Base-by-base conservation (phyloP, 73 alveolate species). In the Blepharisma japonicum region DNA sequence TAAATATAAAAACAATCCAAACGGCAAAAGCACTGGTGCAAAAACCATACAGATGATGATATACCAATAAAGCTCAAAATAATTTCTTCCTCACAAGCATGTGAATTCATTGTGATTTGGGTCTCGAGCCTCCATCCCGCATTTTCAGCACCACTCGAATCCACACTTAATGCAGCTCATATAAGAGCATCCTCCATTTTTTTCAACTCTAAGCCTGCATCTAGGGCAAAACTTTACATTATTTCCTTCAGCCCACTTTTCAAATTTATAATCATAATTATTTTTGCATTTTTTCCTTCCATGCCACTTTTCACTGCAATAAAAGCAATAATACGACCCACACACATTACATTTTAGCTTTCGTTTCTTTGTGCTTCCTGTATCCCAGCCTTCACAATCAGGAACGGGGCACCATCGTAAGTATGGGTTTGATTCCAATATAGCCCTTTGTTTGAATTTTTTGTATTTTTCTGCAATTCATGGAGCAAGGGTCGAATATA, bases 111-210 rank as follows among this genome's bases (percentile, higher is more conserved):
- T 14, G 23, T 53, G n/a, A 53, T 11, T 20, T 14, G n/a, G 23
- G 23, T 53, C 27, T 20, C 23, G 6, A 53, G 3, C 23, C 20
- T 79, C 47, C 46, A 55, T 42, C 56, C 81, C 55, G 48, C 88
- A 81, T 18, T 54, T 32, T 71, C 83, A 81, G 68, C 88, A 81
- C 27, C 68, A 81, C 11, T 81, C 86, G 49, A 76, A 77, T 14
- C 20, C 32, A 49, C 88, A 81, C 61, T 46, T 79, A 11, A 61
- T 21, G 72, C 88, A 81, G 6, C 84, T 81, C 88, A 81, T 81
- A 81, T 81, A 87, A 74, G 55, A 39, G 42, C 88, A 81, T 20
- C 88, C 88, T 6, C 79, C 77, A 81, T 71, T 81, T 39, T 81
- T 81, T 49, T 77, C 68, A 42, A 81, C 71, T 50, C 55, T 55